Percentiles rank a stretch among this genome's conserved stretches.
Evolutionary conservation across 2,329 filamentous ascomycete species (phyloP).

Genomic region (Diaporthe vaccinii): DNA sequence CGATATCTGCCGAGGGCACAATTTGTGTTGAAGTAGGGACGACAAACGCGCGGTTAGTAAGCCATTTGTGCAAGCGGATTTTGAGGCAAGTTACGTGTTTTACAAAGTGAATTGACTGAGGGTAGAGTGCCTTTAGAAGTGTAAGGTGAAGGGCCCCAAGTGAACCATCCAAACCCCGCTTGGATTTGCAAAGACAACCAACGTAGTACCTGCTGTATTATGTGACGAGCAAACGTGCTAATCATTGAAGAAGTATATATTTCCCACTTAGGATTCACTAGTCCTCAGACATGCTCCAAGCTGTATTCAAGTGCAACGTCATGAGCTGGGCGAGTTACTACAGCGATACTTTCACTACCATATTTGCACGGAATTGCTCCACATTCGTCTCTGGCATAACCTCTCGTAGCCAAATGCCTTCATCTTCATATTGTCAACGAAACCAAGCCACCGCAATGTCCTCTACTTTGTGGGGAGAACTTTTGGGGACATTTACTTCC

Average conservation of each 20-base stretch:
- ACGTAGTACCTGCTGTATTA: no score
- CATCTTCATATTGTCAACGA: no score
- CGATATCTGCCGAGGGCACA: background rate
- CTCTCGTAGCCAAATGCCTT: no score
- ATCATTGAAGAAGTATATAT: background rate
- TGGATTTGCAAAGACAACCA: no score
- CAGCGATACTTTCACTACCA: background rate
- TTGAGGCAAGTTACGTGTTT: background rate
- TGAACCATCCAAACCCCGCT: background rate
- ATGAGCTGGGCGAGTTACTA: background rate
- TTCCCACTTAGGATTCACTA: background rate
- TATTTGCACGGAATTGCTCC: no score
- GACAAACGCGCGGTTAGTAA: background rate
- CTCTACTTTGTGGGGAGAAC: no score
- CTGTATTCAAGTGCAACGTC: no score
- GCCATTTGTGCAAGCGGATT: background rate
- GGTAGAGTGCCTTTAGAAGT: background rate
- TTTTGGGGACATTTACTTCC: no score
- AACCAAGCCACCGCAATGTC: no score
- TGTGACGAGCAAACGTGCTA: background rate
- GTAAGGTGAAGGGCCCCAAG: background rate
- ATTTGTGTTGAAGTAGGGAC: background rate
- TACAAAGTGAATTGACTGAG: background rate
- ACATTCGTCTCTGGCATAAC: no score
- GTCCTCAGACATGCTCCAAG: no score